Percentiles rank a stretch among this genome's conserved stretches.
These are phyloP conservation scores for Raddia distichophylla DNA, from an alignment of 176 grass and related monocot species.

Conservation along the genomic window DNA sequence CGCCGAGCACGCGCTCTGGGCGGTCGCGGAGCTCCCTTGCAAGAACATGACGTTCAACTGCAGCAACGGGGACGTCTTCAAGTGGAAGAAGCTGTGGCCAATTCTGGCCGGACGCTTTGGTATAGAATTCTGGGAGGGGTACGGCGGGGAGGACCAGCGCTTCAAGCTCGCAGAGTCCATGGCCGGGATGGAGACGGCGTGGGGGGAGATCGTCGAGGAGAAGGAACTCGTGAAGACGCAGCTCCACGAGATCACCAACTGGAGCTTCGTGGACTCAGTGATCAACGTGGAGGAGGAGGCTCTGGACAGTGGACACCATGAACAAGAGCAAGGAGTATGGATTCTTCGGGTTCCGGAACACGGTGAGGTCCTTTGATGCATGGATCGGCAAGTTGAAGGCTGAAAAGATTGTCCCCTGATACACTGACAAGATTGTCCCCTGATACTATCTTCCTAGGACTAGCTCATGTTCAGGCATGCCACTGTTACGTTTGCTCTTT, in stretches of 20 bases:
- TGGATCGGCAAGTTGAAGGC: constrained; percentile 83
- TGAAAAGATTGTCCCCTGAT: too few relatives aligned
- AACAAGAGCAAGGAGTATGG: constrained; percentile 94
- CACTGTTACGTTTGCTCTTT: not conserved
- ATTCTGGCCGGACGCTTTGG: constrained; percentile 68
- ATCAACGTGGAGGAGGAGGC: constrained; percentile 28
- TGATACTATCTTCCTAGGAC: constrained; percentile 3
- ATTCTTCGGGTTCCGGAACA: constrained; percentile 78
- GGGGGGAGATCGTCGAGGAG: constrained; percentile 70
- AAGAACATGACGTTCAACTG: constrained; percentile 81
- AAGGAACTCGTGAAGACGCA: constrained; percentile 44
- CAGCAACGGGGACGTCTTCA: constrained; percentile 79
- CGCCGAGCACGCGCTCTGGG: constrained; percentile 87
- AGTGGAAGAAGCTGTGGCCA: constrained; percentile 81
- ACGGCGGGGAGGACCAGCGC: constrained; percentile 56
- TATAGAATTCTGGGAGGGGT: constrained; percentile 53
- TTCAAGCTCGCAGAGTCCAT: constrained; percentile 62
- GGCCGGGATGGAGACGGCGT: constrained; percentile 57
- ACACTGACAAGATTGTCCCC: constrained; percentile 69
- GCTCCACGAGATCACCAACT: constrained; percentile 62
- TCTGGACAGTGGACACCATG: constrained; percentile 73
- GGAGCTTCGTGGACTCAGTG: constrained; percentile 58
- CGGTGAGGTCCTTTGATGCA: constrained; percentile 53
- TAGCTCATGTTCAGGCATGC: not conserved
- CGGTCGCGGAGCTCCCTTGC: constrained; percentile 53